Percentiles rank a stretch among this genome's conserved stretches.
Conservation (phyloP, 129 eudicot species). For the Mikania micrantha region DNA sequence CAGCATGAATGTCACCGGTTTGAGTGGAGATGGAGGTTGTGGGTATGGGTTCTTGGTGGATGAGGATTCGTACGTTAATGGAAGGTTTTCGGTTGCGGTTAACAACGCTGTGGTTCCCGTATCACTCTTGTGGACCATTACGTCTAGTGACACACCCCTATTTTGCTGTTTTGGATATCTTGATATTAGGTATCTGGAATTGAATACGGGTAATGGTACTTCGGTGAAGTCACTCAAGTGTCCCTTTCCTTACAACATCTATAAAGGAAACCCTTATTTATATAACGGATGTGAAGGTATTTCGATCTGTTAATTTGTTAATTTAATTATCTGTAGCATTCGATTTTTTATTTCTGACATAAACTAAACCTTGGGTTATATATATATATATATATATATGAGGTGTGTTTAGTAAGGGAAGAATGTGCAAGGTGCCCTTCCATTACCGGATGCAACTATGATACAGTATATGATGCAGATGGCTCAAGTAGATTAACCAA, state of each 20-base stretch:
- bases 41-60: too few species aligned
- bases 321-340: too few species aligned
- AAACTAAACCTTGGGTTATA: too few species aligned
- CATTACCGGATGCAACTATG: background rate
- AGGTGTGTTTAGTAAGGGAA: background rate
- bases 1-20: background rate
- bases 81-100: background rate
- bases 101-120: background rate
- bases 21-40: too few species aligned
- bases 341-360: too few species aligned
- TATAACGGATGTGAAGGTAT: background rate
- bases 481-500: background rate
- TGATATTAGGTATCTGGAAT: background rate
- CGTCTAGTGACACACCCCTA: background rate
- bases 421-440: background rate
- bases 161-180: too few species aligned
- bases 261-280: background rate
- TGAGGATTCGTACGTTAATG: background rate
- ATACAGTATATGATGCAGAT: background rate
- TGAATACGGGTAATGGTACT: background rate
- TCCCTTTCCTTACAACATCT: rapidly evolving
- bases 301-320: too few species aligned
- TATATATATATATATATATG: too few species aligned
- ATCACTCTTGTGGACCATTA: background rate
- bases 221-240: background rate